phyloP scores from a whole-genome alignment of 2,329 filamentous ascomycete species.

The Ophiocordyceps camponoti-saundersi region DNA sequence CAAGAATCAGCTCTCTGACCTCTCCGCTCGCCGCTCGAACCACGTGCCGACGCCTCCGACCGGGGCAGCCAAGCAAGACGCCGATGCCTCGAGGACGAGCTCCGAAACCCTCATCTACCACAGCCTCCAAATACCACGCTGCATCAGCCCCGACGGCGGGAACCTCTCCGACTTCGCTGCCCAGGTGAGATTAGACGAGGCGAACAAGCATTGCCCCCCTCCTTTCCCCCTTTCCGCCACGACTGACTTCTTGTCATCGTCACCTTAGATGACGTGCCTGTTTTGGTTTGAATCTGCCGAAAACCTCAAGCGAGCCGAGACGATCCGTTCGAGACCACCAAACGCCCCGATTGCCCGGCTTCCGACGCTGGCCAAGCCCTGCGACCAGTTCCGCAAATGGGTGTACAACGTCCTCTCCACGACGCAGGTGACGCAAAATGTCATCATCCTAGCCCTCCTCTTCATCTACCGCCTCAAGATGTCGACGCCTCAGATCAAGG shows the following conservation, averaged over 20 bases:
- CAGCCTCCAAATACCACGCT: slow-evolving; percentile 54
- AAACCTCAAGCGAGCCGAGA: slow-evolving; percentile 60
- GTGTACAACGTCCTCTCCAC: slow-evolving; percentile 79
- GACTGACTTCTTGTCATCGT: background rate
- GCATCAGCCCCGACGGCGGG: slow-evolving; percentile 60
- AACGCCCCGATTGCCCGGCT: slow-evolving; percentile 32
- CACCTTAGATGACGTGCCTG: slow-evolving; percentile 66
- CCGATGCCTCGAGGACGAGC: slow-evolving; percentile 18
- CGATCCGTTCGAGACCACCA: slow-evolving; percentile 26
- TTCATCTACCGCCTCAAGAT: slow-evolving; percentile 91
- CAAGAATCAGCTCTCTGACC: slow-evolving; percentile 5
- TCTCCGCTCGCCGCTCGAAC: slow-evolving; percentile 16
- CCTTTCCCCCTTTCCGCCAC: background rate
- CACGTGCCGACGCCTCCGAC: slow-evolving; percentile 19
- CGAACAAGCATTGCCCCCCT: background rate
- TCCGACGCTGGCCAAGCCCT: slow-evolving; percentile 56
- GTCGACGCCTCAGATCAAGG: slow-evolving; percentile 75
- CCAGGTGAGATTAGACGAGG: slow-evolving; percentile 37
- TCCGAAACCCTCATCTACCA: slow-evolving; percentile 33
- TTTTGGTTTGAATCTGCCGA: slow-evolving; percentile 93
- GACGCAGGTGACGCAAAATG: slow-evolving; percentile 91
- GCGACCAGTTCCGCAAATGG: slow-evolving; percentile 79
- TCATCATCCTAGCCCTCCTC: slow-evolving; percentile 73
- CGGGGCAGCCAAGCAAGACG: slow-evolving; percentile 11
- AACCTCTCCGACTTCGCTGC: slow-evolving; percentile 72